Evolutionary conservation across 2,329 filamentous ascomycete genomes (phyloP).

Genomic region (Byssothecium circinans): DNA sequence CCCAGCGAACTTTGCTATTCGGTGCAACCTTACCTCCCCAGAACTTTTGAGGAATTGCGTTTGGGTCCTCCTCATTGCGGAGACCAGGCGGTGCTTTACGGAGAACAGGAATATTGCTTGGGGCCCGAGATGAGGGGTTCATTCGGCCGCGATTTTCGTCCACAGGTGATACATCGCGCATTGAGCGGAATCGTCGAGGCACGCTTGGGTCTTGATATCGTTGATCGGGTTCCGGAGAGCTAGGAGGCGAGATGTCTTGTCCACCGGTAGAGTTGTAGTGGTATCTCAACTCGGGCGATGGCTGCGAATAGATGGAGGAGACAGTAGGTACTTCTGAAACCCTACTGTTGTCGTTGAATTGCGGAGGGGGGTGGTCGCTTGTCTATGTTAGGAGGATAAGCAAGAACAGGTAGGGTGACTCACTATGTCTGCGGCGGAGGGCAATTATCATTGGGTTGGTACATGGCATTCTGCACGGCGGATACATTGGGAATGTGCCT

Average conservation of each 20-base stretch:
- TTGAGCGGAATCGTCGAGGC: slow-evolving; percentile 35
- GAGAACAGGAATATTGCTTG: slow-evolving; percentile 38
- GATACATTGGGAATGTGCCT: slow-evolving; percentile 37
- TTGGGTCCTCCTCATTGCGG: slow-evolving; percentile 19
- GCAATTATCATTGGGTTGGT: slow-evolving; percentile 30
- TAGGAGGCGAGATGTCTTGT: slow-evolving; percentile 41
- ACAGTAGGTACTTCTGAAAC: slow-evolving; percentile 33
- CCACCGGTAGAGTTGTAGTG: slow-evolving; percentile 21
- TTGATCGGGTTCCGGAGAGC: slow-evolving; percentile 42
- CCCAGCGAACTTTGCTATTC: slow-evolving; percentile 55
- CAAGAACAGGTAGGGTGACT: slow-evolving; percentile 11
- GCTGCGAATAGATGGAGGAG: slow-evolving; percentile 66
- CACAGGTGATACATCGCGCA: slow-evolving; percentile 45
- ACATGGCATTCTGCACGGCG: slow-evolving; percentile 31
- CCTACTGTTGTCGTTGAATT: slow-evolving; percentile 25
- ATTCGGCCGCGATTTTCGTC: slow-evolving; percentile 35
- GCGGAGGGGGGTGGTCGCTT: slow-evolving; percentile 24
- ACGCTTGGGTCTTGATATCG: slow-evolving; percentile 14
- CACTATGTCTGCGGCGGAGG: slow-evolving; percentile 23
- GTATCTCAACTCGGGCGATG: slow-evolving; percentile 46
- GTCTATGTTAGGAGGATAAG: slow-evolving; percentile 8
- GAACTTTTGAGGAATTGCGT: slow-evolving; percentile 32
- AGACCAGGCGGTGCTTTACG: slow-evolving; percentile 32
- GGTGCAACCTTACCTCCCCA: slow-evolving; percentile 41
- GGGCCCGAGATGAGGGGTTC: slow-evolving; percentile 8